Base-by-base conservation (phyloP, 1,284 basidiomycete genomes). In the Irpex sp. region DNA sequence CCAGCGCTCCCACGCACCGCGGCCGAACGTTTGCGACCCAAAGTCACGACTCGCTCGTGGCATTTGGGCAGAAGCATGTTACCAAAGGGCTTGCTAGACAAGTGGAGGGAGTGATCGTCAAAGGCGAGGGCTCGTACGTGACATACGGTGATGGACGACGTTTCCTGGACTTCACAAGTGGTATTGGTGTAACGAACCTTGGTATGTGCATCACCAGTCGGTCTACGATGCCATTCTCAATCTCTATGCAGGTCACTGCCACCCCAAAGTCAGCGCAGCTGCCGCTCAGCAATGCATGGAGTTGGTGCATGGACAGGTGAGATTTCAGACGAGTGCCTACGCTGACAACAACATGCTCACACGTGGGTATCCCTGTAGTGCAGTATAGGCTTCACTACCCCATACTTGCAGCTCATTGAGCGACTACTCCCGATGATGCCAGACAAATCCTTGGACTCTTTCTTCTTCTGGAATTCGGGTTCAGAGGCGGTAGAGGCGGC, bases 401-500 rank as follows among this genome's bases (percentile, higher is more conserved):
- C 91, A 0, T 93, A 94, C 74, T 81, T 94, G 19, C 79, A 85
- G 59, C 86, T 95, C 67, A 89, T 94, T 68, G 83, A 93, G 72
- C 84, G 82, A 64, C 81, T 95, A 6, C 76, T 93, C n/a, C 90
- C 92, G 1, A 77, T 91, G 66, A 92, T 95, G 86, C 94, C 96
- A 0, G 81, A 97, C 76, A 81, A 87, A 0, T 95, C 94, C 2
- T 83, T 98, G 52, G 92, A 96, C 76, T 93, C 93, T 17, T 96
- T 98, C 83, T 97, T 94, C 83, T 93, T 96, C 77, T 94, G 92
- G 92, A 98, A 96, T 81, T 97, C 94, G 4, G 95, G 94, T 13
- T 91, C 93, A 2, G 96, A 97, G 74, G 95, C 94, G 0, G 84
- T 95, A 48, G 93, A 97, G 77, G 93, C 87, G 1, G 81, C 91